Conservation (phyloP, 176 grass and related monocot species). For the Aegilops tauschii region DNA sequence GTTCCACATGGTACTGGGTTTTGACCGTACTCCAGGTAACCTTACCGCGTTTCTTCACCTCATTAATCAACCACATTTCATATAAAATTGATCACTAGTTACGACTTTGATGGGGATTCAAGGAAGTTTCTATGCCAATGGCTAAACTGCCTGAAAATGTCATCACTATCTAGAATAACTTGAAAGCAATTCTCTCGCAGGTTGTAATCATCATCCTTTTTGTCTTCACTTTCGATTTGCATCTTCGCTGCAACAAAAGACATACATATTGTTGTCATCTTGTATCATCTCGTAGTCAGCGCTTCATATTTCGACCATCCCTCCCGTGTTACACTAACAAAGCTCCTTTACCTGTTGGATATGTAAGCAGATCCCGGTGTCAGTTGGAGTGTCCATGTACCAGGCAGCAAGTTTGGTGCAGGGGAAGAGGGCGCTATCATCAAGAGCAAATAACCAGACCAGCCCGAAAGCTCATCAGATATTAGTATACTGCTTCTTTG, state of each 20-base stretch:
- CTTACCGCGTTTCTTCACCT: background rate
- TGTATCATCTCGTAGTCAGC: background rate
- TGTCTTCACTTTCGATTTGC: background rate
- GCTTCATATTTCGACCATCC: background rate
- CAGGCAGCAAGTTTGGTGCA: constrained; percentile 56
- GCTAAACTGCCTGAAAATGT: background rate
- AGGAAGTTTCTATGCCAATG: background rate
- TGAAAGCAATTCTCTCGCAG: background rate
- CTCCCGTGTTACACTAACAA: background rate
- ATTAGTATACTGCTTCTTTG: constrained; percentile 40
- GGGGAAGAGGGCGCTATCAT: constrained; percentile 50
- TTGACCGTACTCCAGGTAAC: constrained; percentile 68
- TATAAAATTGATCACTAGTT: background rate
- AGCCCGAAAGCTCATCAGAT: constrained; percentile 41
- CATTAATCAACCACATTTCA: background rate
- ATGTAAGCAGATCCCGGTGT: constrained; percentile 54
- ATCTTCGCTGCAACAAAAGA: background rate
- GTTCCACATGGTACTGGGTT: constrained; percentile 63
- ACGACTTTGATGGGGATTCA: background rate
- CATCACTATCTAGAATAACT: background rate
- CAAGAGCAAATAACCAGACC: constrained; percentile 42
- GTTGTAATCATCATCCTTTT: background rate
- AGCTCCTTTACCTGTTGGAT: background rate
- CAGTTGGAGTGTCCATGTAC: constrained; percentile 42
- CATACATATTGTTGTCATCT: background rate